Conservation (phyloP, 371 early-diverging fungal genomes). For the Circinella minor region DNA sequence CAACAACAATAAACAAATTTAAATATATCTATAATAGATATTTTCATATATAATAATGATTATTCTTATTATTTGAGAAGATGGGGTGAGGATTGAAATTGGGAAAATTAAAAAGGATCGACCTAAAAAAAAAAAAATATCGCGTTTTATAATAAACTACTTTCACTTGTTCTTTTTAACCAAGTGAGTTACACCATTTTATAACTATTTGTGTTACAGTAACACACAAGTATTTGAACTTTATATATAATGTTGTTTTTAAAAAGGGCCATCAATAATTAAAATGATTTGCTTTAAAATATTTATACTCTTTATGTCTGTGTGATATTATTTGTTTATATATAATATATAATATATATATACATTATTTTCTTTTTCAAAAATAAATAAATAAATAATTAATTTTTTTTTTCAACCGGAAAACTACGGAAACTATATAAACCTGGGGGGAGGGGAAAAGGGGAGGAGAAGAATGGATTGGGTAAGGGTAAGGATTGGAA, state of each 20-base stretch:
- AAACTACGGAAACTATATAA: not conserved
- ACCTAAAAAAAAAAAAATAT: not conserved
- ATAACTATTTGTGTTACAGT: constrained; percentile 8
- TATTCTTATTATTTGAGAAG: no score
- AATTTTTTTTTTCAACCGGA: not conserved
- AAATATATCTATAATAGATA: no score
- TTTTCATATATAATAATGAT: no score
- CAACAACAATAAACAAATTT: no score
- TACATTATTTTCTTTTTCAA: no score
- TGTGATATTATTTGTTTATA: no score
- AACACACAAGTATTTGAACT: constrained; percentile 9
- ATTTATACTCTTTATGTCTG: not conserved
- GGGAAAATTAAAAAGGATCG: constrained; percentile 6
- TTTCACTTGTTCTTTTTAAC: not conserved
- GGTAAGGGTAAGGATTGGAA: not conserved
- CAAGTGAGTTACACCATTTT: not conserved
- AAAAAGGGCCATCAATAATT: not conserved
- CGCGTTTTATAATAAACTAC: constrained; percentile 5
- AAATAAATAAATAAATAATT: no score
- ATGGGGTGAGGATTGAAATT: no score
- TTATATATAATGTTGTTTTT: not conserved
- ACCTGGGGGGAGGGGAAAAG: no score
- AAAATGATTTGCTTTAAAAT: not conserved
- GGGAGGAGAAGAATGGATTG: no score
- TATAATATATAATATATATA: no score